Evolutionary conservation across 2,329 filamentous ascomycete species (phyloP), one percentile per base, ranked within the genome.

Genomic region (Clarireedia hainanense): DNA sequence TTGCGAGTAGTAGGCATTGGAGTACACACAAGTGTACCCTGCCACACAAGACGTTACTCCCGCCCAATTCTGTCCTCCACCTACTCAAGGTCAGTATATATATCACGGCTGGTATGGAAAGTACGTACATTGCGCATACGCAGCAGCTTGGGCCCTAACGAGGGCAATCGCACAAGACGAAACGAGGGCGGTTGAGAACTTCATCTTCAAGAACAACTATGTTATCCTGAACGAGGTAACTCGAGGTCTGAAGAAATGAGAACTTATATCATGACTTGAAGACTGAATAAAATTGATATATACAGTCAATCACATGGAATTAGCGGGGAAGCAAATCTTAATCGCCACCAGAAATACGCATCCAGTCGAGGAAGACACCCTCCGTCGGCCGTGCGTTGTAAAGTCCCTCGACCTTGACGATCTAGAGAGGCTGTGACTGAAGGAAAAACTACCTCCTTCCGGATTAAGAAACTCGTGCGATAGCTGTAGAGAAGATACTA

Each of bases 1-100:
- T 30, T 56, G 54, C 5, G 54, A 56, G 34, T 52, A 56, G 7
- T 14, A 56, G 9, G 14, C 7, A 52, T 26, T 56, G 17, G 27
- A 12, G 15, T 47, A 34, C 12, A 15, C 10, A 15, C 54, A 56
- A 23, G 39, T 47, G 17, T 24, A 56, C n/a, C 40, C 48, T 1
- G 48, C 6, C 4, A 39, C 49, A 10, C 54, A 56, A 9, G n/a
- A 46, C 39, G 54, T 56, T 10, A 40, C 23, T 10, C 49, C 54
- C 3, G 49, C 42, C 40, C 43, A 56, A 7, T 4, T 5, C 3
- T 52, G 34, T 9, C 54, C 54, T 12, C 49, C 54, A 23, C 54
- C 54, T 56, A 37, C 40, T 12, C 12, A 39, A 12, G 2, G 15
- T 56, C 23, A 52, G 34, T n/a, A 46, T 5, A 26, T n/a, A 1